Evolutionary conservation across 2,329 filamentous ascomycete genomes (phyloP), one percentile per base, ranked within the genome.

Genomic region (Leptodontidium sp.): DNA sequence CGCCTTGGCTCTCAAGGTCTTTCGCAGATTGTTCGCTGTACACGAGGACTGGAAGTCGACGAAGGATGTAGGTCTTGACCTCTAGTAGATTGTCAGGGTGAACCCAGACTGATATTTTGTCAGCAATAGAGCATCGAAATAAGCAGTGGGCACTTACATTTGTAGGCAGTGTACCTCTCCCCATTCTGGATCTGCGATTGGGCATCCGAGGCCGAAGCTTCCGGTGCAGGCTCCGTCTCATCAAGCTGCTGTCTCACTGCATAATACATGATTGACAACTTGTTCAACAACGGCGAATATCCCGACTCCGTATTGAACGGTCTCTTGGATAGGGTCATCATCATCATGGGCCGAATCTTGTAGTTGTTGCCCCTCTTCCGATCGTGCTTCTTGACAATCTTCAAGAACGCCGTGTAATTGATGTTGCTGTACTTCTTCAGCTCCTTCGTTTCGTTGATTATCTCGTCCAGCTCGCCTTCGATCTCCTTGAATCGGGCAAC

Each of bases 311-410:
- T 95, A 82, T 98, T 97, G 85, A 99, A 97, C 14, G 95, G 94
- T 70, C 94, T 86, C 73, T 93, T 89, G n/a, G 93, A 89, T 76
- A 99, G 83, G 76, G 93, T 92, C 76, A 97, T 91, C 82, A 97
- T 93, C 81, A 98, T 90, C 84, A 98, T 90, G 35, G 96, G 94
- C 29, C 93, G 90, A 74, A 98, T 92, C 79, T 91, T 93, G 84
- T 98, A 98, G 64, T 90, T 87, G 73, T 90, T 87, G 66, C 94
- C 94, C 73, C 95, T 88, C 83, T 95, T 97, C 74, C 96, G 92
- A 81, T 99, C 96, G 82, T 99, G 96, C 83, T 99, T 99, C 89
- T 99, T 99, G 67, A 94, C 94, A 59, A 97, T 97, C 85, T 99
- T 99, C 78, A 98, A 87, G 81, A 98, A 97, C 59, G 94, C 96